Evolutionary conservation across 1,284 basidiomycete genomes (phyloP).

Genomic region (Apiotrichum gamsii): DNA sequence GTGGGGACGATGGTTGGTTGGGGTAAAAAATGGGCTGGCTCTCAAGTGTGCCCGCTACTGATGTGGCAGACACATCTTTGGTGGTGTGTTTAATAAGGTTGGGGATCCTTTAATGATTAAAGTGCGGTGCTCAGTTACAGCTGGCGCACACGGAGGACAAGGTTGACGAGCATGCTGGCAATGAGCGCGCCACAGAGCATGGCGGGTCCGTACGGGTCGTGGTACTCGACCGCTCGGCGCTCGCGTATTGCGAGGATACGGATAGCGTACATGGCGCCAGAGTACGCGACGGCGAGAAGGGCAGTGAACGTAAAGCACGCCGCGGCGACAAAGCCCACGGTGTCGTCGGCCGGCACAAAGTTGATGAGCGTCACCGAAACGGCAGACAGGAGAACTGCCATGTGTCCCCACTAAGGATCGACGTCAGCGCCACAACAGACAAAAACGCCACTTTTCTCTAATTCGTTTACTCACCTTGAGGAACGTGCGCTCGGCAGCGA

Average conservation of each 20-base stretch:
- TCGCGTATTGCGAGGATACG: slow-evolving; percentile 69
- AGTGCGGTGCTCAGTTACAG: too few relatives aligned
- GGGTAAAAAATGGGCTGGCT: too few relatives aligned
- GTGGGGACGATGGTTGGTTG: too few relatives aligned
- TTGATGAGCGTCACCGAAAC: slow-evolving; percentile 88
- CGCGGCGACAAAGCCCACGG: slow-evolving; percentile 72
- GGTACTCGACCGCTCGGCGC: slow-evolving; percentile 69
- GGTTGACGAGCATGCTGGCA: slow-evolving; percentile 66
- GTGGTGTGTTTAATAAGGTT: too few relatives aligned
- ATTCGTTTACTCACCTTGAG: too few relatives aligned
- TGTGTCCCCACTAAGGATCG: slow-evolving; percentile 96
- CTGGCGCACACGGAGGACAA: slow-evolving; percentile 51
- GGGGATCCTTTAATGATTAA: too few relatives aligned
- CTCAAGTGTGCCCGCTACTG: too few relatives aligned
- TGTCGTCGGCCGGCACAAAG: slow-evolving; percentile 71
- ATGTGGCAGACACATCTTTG: too few relatives aligned
- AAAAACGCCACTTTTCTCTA: too few relatives aligned
- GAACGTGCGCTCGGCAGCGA: slow-evolving; percentile 71
- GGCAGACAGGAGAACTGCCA: slow-evolving; percentile 77
- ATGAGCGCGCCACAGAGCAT: slow-evolving; percentile 65
- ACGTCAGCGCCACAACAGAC: slow-evolving; percentile 12
- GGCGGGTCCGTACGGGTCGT: slow-evolving; percentile 79
- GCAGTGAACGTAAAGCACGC: slow-evolving; percentile 82
- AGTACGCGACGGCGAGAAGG: slow-evolving; percentile 82
- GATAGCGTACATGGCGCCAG: slow-evolving; percentile 79